Percentiles rank a stretch among this genome's conserved stretches.
These are phyloP conservation scores for Leishmania gerbilli DNA, from an alignment of 208 protist genomes.

Conservation along the genomic window DNA sequence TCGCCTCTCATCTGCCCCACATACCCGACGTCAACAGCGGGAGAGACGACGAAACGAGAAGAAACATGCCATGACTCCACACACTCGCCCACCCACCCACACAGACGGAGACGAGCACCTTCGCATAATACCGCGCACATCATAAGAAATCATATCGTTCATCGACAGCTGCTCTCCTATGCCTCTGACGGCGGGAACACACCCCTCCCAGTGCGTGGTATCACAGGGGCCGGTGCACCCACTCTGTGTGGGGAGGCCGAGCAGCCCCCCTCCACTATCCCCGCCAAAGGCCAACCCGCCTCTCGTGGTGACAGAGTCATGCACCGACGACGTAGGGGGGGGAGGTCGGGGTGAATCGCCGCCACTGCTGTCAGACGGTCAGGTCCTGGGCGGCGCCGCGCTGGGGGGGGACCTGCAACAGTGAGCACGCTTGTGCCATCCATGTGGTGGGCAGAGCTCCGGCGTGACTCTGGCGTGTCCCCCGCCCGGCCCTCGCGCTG, in stretches of 20 bases:
- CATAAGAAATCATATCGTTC: background rate
- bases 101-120: background rate
- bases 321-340: too few relatives aligned
- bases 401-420: background rate
- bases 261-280: background rate
- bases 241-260: background rate
- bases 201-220: background rate
- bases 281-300: too few relatives aligned
- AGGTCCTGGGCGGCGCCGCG: too few relatives aligned
- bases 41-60: background rate
- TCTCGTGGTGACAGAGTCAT: too few relatives aligned
- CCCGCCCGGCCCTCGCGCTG: background rate
- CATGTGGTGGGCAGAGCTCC: background rate
- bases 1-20: background rate
- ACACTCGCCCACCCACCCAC: background rate
- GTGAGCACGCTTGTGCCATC: background rate
- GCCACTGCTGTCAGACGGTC: too few relatives aligned
- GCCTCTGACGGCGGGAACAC: background rate
- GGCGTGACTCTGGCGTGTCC: background rate
- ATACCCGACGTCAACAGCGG: background rate
- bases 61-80: background rate
- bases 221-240: background rate
- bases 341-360: too few relatives aligned
- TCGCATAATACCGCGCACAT: background rate
- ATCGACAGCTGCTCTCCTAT: background rate